A percentile compares a stretch with the other conserved stretches of the same genome.
Evolutionary conservation across 2,329 filamentous ascomycete genomes (phyloP).

Genomic region (Aspergillus fumigatiaffinis): DNA sequence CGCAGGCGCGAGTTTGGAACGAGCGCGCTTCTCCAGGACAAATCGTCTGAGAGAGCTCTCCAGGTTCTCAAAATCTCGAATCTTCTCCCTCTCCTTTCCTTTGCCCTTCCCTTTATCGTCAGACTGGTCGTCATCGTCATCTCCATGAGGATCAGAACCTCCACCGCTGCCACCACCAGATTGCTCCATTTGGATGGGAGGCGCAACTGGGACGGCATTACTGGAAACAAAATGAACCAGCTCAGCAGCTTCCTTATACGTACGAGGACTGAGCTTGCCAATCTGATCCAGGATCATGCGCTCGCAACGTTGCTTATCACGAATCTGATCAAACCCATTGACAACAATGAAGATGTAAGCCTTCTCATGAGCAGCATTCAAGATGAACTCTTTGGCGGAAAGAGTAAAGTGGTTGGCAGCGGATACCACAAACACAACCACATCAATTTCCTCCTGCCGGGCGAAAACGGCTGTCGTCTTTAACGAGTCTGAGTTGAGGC

Average conservation of each 20-base stretch:
- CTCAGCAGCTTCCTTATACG: slow-evolving; percentile 86
- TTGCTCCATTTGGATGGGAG: slow-evolving; percentile 50
- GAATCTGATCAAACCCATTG: slow-evolving; percentile 92
- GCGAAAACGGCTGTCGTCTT: slow-evolving; percentile 98
- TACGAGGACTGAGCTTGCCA: slow-evolving; percentile 78
- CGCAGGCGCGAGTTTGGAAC: slow-evolving; percentile 91
- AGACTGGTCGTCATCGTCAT: slow-evolving; percentile 53
- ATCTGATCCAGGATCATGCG: slow-evolving; percentile 93
- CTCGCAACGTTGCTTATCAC: slow-evolving; percentile 85
- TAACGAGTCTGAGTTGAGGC: slow-evolving; percentile 90
- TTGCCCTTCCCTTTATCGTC: slow-evolving; percentile 68
- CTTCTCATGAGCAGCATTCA: slow-evolving; percentile 91
- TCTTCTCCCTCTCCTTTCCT: slow-evolving; percentile 82
- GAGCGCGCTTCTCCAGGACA: slow-evolving; percentile 89
- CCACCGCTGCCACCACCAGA: slow-evolving; percentile 51
- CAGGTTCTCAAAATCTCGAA: slow-evolving; percentile 82
- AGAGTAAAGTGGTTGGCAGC: slow-evolving; percentile 97
- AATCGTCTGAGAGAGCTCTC: slow-evolving; percentile 88
- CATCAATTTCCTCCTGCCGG: slow-evolving; percentile 95
- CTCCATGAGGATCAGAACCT: slow-evolving; percentile 47
- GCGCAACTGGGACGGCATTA: slow-evolving; percentile 78
- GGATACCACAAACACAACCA: slow-evolving; percentile 96
- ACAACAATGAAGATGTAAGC: slow-evolving; percentile 99
- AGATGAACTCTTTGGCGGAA: slow-evolving; percentile 96
- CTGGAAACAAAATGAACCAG: slow-evolving; percentile 98